A percentile compares a stretch with the other conserved stretches of the same genome.
Evolutionary conservation across 139 green algal genomes (phyloP).

Genomic region (Tetraselmis chui): DNA sequence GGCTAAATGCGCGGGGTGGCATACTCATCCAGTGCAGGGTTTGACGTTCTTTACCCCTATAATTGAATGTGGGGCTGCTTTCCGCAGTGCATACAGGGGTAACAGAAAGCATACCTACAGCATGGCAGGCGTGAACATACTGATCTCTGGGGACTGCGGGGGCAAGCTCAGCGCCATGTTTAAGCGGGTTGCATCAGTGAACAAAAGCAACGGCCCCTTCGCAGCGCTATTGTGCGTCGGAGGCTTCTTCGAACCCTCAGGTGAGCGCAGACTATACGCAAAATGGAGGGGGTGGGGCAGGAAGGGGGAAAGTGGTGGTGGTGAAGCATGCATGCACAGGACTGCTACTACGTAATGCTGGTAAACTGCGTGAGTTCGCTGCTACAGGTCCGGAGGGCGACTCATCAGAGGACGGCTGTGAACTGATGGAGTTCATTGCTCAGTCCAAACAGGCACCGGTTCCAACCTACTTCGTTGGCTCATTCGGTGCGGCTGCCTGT

Average conservation of each 20-base stretch:
- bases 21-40: no score
- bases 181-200: slow-evolving; percentile 46
- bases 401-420: slow-evolving; percentile 12
- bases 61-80: no score
- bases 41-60: no score
- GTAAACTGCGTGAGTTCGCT: slow-evolving; percentile 2
- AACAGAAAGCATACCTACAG: background rate
- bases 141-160: slow-evolving; percentile 43
- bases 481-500: no score
- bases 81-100: no score
- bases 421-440: slow-evolving; percentile 42
- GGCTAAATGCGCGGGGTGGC: no score
- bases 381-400: slow-evolving; percentile 30
- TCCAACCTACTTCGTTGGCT: slow-evolving; percentile 67
- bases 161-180: slow-evolving; percentile 45
- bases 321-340: no score
- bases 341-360: no score
- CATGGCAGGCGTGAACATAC: slow-evolving; percentile 16
- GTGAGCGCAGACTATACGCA: slow-evolving; percentile 21
- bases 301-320: no score
- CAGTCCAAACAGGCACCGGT: slow-evolving; percentile 42
- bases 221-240: slow-evolving; percentile 55
- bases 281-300: no score
- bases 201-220: slow-evolving; percentile 53
- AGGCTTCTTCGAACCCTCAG: slow-evolving; percentile 40